Conservation (phyloP, 1,284 basidiomycete genomes). For the Cystobasidiaceae sp. region DNA sequence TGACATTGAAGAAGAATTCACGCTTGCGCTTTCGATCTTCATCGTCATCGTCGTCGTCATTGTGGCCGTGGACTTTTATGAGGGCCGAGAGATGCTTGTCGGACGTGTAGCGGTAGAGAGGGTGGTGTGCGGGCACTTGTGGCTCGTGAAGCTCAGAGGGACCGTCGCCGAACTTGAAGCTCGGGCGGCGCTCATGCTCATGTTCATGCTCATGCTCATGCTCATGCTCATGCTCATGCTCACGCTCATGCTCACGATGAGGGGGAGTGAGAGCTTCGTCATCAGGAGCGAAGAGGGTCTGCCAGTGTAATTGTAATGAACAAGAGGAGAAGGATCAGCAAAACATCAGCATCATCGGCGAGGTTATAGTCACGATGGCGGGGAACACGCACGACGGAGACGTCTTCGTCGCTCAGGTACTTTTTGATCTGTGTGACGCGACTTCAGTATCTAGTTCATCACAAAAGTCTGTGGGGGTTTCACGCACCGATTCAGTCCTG, state of each 20-base stretch:
- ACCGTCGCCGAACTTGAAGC: slow-evolving; percentile 2
- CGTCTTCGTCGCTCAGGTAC: slow-evolving; percentile 23
- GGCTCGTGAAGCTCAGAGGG: background rate
- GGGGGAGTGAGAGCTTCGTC: slow-evolving; percentile 41
- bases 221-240: background rate
- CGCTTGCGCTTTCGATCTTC: slow-evolving; percentile 25
- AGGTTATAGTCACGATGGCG: too few species aligned
- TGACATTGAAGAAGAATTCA: slow-evolving; percentile 33
- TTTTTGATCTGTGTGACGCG: slow-evolving; percentile 22
- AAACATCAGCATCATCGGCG: too few species aligned
- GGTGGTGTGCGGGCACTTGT: background rate
- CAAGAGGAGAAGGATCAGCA: background rate
- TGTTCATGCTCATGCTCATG: background rate
- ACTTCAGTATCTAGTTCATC: background rate
- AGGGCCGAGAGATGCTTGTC: background rate
- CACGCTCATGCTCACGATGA: slow-evolving; percentile 11
- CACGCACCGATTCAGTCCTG: slow-evolving; percentile 26
- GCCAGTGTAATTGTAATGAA: background rate
- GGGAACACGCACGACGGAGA: slow-evolving; percentile 26
- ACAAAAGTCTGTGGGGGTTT: background rate
- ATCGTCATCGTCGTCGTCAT: slow-evolving; percentile 33
- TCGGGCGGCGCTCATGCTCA: too few species aligned
- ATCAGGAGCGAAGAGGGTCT: slow-evolving; percentile 42
- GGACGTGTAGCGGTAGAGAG: slow-evolving; percentile 8
- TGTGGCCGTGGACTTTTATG: slow-evolving; percentile 1